phyloP scores from a whole-genome alignment of 768 basidiomycete species.

The Tylopilus rubrobrunneus region DNA sequence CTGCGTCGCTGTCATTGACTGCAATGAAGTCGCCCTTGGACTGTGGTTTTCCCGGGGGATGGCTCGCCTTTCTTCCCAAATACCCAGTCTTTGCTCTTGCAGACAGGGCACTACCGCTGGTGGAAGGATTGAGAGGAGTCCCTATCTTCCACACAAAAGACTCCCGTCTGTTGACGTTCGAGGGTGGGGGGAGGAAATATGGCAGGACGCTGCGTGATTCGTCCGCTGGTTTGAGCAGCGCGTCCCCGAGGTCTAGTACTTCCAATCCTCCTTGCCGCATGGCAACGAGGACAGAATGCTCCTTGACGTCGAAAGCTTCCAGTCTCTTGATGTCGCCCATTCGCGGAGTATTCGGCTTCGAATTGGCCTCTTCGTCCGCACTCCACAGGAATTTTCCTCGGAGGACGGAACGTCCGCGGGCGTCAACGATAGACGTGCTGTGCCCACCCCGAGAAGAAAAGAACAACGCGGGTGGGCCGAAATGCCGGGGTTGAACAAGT shows the following conservation, averaged over 20 bases:
- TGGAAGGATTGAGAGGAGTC: slow-evolving; percentile 51
- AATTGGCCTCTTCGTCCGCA: slow-evolving; percentile 49
- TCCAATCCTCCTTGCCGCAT: slow-evolving; percentile 86
- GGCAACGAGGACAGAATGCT: slow-evolving; percentile 76
- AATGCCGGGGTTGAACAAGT: slow-evolving; percentile 73
- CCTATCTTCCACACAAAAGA: slow-evolving; percentile 86
- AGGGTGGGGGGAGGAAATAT: slow-evolving; percentile 59
- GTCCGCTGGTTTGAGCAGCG: slow-evolving; percentile 74
- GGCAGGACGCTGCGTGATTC: slow-evolving; percentile 72
- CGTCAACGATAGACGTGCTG: slow-evolving; percentile 83
- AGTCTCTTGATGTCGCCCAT: slow-evolving; percentile 83
- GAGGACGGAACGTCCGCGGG: slow-evolving; percentile 79
- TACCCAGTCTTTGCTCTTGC: slow-evolving; percentile 40
- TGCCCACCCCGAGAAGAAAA: slow-evolving; percentile 88
- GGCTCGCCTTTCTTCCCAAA: slow-evolving; percentile 47
- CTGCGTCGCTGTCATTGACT: slow-evolving; percentile 46
- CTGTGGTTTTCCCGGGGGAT: slow-evolving; percentile 44
- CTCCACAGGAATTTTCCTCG: slow-evolving; percentile 82
- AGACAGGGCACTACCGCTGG: slow-evolving; percentile 37
- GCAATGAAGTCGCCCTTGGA: slow-evolving; percentile 48
- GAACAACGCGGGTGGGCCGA: slow-evolving; percentile 83
- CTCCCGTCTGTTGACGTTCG: slow-evolving; percentile 61
- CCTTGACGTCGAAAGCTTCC: slow-evolving; percentile 76
- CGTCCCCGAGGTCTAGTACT: slow-evolving; percentile 76
- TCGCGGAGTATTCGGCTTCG: slow-evolving; percentile 35